Conservation (phyloP, 1,284 basidiomycete species). For the Trametes sp. region DNA sequence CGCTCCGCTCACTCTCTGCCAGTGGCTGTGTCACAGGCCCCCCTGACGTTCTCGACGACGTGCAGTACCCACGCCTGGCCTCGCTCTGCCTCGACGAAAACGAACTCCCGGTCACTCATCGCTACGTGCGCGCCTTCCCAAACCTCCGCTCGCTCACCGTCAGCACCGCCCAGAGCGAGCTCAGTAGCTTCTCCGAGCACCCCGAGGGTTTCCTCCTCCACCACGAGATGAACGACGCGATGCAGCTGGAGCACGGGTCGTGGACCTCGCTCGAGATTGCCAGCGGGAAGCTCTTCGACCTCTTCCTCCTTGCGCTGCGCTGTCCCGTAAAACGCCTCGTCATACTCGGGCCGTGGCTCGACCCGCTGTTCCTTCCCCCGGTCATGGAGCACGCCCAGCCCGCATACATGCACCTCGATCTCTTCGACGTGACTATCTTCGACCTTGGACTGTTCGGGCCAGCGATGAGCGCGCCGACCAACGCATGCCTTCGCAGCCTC, state of each 20-base stretch:
- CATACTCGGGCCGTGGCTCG: not conserved
- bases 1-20: not conserved
- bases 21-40: not conserved
- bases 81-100: not conserved
- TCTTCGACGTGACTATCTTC: not conserved
- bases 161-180: not conserved
- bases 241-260: not conserved
- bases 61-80: not conserved
- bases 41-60: not conserved
- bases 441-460: not conserved
- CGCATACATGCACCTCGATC: not conserved
- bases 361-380: not conserved
- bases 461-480: not conserved
- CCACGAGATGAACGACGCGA: not conserved
- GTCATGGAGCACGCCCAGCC: not conserved
- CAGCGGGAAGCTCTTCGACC: not conserved
- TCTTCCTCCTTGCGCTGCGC: not conserved
- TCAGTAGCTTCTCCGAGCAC: not conserved
- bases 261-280: not conserved
- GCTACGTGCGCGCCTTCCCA: slow-evolving; percentile 1
- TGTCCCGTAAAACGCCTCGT: not conserved
- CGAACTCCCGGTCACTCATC: not conserved
- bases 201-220: not conserved
- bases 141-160: not conserved
- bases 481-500: not conserved